Base-by-base conservation (phyloP, 2,329 filamentous ascomycete genomes). In the Botrytis galanthina region DNA sequence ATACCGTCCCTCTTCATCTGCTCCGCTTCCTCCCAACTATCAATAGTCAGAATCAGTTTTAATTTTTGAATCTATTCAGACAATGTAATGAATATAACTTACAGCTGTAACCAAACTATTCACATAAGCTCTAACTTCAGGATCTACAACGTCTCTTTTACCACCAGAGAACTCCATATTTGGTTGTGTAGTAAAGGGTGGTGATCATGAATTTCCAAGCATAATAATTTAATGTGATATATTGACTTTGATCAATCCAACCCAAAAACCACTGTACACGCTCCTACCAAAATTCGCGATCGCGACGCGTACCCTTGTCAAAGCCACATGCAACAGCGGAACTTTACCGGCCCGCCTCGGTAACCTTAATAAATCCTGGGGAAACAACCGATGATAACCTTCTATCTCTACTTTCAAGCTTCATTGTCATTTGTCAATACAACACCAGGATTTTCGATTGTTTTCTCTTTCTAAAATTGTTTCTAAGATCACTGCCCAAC, bases 91-190 rank as follows among this genome's bases (percentile, higher is more conserved):
- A 72, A 59, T 22, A n/a, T 35, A 64, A 73, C 75, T 78, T 78
- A 78, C 95, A 75, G 96, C 96, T 80, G 95, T 95, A 76, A 97
- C 93, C 46, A 99, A 90, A 84, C 93, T 97, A 84, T 93, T 95
- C 80, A 99, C 91, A 83, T 98, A 93, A 42, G 95, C 94, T 81
- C 95, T 92, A 79, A 98, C 94, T 85, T 97, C 93, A 60, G 94
- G 93, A 81, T 98, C 94, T 73, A 98, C 92, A 74, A 92, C 86
- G 80, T 90, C 89, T 77, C 82, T 84, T 73, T 82, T 81, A 73
- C 82, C 85, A 69, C 89, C 87, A 76, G 81, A 81, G 74, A 84
- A 79, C 81, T 90, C 88, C 89, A 91, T 91, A 26, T 76, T 83
- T 64, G 37, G 46, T 51, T 75, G 37, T 54, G 48, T 46, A n/a